Evolutionary conservation across 208 protist species (phyloP).

Genomic region (Acanthamoeba triangularis): DNA sequence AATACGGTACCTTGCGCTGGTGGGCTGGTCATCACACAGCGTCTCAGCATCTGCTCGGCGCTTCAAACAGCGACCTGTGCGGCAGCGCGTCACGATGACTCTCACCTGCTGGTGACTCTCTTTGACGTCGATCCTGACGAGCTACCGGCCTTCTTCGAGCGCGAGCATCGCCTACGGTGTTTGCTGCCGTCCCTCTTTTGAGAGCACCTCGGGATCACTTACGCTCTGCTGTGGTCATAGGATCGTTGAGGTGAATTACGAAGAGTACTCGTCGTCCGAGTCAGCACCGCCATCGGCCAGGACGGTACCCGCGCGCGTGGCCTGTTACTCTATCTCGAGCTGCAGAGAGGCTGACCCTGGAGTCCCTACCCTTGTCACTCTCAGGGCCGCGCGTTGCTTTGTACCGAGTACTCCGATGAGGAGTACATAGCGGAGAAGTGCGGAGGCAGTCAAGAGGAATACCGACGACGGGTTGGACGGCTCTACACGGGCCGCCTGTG

Average conservation of each 20-base stretch:
- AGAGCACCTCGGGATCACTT: not conserved
- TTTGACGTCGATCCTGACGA: not conserved
- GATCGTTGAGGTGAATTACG: not conserved
- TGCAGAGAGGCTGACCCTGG: not conserved
- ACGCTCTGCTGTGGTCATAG: not conserved
- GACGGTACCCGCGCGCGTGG: not conserved
- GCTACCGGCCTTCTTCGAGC: slow-evolving; percentile 9
- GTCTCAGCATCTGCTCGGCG: not conserved
- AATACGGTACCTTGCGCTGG: not conserved
- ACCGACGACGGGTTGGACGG: not conserved
- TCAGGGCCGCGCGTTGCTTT: slow-evolving; percentile 9
- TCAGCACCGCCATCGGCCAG: not conserved
- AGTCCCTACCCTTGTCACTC: not conserved
- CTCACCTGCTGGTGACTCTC: slow-evolving; percentile 5
- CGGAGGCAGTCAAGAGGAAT: not conserved
- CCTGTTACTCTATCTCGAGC: not conserved
- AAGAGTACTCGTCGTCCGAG: not conserved
- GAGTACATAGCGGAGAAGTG: slow-evolving; percentile 42
- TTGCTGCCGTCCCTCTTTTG: not conserved
- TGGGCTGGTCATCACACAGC: not conserved
- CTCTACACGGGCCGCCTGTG: slow-evolving; percentile 5
- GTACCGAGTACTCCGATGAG: slow-evolving; percentile 15
- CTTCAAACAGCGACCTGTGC: not conserved
- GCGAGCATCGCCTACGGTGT: not conserved
- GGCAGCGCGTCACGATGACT: not conserved